Evolutionary conservation across 495 filamentous ascomycete species (phyloP).

Genomic region (Podospora fimiseda): DNA sequence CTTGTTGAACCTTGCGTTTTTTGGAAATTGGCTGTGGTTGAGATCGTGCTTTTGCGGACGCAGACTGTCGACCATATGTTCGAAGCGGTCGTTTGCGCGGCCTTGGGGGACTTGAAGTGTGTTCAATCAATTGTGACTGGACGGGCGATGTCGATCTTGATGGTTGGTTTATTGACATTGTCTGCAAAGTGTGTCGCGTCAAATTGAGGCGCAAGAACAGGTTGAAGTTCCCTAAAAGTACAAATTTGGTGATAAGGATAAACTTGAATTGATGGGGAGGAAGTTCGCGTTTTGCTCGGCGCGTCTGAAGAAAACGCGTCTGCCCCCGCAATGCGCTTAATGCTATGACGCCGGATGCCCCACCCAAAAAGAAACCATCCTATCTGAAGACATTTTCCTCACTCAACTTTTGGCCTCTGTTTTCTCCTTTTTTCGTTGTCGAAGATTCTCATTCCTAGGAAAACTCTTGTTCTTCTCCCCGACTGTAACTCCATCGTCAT

Average conservation of each 20-base stretch:
- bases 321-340: neutral
- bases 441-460: conserved; percentile 21
- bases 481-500: conserved; percentile 34
- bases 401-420: neutral
- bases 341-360: conserved; percentile 18
- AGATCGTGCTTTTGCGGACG: conserved; percentile 7
- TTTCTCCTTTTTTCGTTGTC: conserved; percentile 26
- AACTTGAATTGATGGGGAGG: neutral
- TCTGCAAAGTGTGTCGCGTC: neutral
- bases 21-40: too few species aligned
- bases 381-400: neutral
- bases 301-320: conserved; percentile 5
- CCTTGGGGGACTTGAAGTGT: neutral
- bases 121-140: neutral
- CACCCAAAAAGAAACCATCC: neutral
- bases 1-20: neutral
- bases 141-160: neutral
- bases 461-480: conserved; percentile 2
- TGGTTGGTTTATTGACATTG: conserved; percentile 1
- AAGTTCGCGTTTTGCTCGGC: neutral
- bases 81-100: conserved; percentile 32
- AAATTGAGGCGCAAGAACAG: neutral
- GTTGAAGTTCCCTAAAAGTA: neutral
- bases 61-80: conserved; percentile 39
- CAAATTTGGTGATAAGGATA: neutral